phyloP scores from a whole-genome alignment of 768 basidiomycete genomes.

The Kwoniella pini region DNA sequence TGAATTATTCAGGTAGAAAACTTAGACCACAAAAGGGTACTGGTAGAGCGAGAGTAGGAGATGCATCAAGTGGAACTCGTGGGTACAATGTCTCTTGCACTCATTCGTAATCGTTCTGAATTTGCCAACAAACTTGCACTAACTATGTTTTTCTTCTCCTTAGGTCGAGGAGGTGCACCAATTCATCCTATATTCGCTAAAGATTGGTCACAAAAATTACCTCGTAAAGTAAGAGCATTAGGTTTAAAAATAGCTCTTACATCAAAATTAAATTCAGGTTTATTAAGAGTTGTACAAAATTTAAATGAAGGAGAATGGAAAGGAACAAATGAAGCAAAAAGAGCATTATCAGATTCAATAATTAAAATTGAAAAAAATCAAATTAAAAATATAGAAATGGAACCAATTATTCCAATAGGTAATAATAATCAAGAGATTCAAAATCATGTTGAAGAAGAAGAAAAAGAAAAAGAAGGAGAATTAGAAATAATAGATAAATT shows the following conservation, averaged over 20 bases:
- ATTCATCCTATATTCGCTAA: slow-evolving; percentile 89
- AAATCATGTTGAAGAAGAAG: neutral
- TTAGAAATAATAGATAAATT: slow-evolving; percentile 27
- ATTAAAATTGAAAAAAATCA: neutral
- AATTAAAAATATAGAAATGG: neutral
- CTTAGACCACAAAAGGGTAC: slow-evolving; percentile 88
- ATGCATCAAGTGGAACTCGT: slow-evolving; percentile 62
- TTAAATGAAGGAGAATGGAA: slow-evolving; percentile 46
- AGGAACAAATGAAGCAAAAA: slow-evolving; percentile 60
- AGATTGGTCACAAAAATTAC: slow-evolving; percentile 86
- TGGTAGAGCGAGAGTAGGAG: slow-evolving; percentile 85
- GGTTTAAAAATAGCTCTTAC: slow-evolving; percentile 89
- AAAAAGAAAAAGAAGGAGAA: slow-evolving; percentile 2
- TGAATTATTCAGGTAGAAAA: slow-evolving; percentile 84
- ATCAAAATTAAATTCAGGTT: slow-evolving; percentile 71
- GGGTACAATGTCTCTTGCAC: too few species aligned
- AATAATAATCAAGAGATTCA: neutral
- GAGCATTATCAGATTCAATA: slow-evolving; percentile 64
- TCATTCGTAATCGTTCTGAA: too few species aligned
- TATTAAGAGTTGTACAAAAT: slow-evolving; percentile 69
- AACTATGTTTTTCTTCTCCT: too few species aligned
- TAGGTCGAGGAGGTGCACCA: slow-evolving; percentile 77
- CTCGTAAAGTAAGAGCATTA: slow-evolving; percentile 89
- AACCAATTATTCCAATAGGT: slow-evolving; percentile 4
- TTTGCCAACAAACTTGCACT: too few species aligned